Conservation (phyloP, 23 red algal species). For the Gracilaria gracilis region DNA sequence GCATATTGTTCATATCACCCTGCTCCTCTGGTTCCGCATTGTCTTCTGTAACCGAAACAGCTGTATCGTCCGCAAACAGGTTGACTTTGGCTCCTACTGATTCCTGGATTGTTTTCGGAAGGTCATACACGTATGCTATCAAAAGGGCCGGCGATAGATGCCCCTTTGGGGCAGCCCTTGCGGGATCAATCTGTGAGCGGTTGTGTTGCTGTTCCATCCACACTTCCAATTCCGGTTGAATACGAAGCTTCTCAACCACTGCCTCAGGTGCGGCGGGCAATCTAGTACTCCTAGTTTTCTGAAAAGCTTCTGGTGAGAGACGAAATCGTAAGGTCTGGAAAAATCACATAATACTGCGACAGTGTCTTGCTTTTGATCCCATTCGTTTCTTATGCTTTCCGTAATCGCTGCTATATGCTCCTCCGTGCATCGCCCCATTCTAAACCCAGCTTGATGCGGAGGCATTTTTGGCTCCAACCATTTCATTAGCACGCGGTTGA, state of each 20-base stretch:
- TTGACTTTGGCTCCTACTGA: background rate
- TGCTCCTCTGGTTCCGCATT: background rate
- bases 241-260: background rate
- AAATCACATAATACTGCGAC: no score
- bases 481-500: background rate
- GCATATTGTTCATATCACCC: background rate
- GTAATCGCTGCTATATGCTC: background rate
- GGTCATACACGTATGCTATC: constrained; percentile 6
- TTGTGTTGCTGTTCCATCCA: background rate
- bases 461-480: background rate
- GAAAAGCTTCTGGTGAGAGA: background rate
- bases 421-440: constrained; percentile 4
- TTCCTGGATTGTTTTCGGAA: background rate
- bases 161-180: background rate
- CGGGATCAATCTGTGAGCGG: background rate
- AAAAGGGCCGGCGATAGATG: background rate
- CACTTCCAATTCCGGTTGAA: background rate
- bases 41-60: background rate
- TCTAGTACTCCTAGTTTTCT: background rate
- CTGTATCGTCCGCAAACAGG: background rate
- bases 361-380: background rate
- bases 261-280: background rate
- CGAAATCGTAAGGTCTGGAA: background rate
- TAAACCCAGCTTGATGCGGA: background rate
- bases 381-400: background rate